These are phyloP conservation scores for Berberis thunbergii DNA, from an alignment of 164 flowering plant species.

Conservation along the genomic window DNA sequence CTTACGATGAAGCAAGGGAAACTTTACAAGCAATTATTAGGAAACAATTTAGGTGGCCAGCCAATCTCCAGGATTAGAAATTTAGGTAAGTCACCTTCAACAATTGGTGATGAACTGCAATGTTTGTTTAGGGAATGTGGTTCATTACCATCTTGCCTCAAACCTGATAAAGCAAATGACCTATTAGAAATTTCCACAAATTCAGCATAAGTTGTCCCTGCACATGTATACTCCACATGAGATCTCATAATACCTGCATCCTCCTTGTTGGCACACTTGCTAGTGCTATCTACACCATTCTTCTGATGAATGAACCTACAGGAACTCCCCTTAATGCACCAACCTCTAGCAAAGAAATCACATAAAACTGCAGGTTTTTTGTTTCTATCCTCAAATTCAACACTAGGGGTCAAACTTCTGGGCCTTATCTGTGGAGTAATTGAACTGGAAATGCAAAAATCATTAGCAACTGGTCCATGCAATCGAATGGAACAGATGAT, in stretches of 20 bases:
- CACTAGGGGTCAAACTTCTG: slow-evolving; percentile 38
- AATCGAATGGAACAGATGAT: slow-evolving; percentile 2
- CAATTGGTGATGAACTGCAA: neutral
- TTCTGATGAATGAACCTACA: slow-evolving; percentile 76
- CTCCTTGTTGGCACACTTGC: slow-evolving; percentile 11
- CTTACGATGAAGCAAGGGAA: slow-evolving; percentile 11
- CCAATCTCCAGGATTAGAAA: neutral
- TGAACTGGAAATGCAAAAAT: slow-evolving; percentile 41
- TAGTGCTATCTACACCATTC: slow-evolving; percentile 18
- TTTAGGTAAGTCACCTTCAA: neutral
- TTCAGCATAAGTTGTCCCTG: neutral
- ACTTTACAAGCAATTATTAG: too few relatives aligned
- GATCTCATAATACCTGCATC: slow-evolving; percentile 42
- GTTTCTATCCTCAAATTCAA: slow-evolving; percentile 30
- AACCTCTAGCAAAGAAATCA: slow-evolving; percentile 71
- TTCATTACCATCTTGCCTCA: slow-evolving; percentile 13
- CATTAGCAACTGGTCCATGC: slow-evolving; percentile 10
- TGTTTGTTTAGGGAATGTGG: slow-evolving; percentile 15
- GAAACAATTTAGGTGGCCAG: neutral
- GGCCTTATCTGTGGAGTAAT: slow-evolving; percentile 26
- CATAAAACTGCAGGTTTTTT: slow-evolving; percentile 56
- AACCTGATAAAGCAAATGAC: slow-evolving; percentile 32
- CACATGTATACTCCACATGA: slow-evolving; percentile 11
- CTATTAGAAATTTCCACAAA: slow-evolving; percentile 15
- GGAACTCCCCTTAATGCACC: slow-evolving; percentile 81